These are phyloP conservation scores for Amaranthus palmeri DNA, from an alignment of 148 eudicot genomes.

Conservation along the genomic window DNA sequence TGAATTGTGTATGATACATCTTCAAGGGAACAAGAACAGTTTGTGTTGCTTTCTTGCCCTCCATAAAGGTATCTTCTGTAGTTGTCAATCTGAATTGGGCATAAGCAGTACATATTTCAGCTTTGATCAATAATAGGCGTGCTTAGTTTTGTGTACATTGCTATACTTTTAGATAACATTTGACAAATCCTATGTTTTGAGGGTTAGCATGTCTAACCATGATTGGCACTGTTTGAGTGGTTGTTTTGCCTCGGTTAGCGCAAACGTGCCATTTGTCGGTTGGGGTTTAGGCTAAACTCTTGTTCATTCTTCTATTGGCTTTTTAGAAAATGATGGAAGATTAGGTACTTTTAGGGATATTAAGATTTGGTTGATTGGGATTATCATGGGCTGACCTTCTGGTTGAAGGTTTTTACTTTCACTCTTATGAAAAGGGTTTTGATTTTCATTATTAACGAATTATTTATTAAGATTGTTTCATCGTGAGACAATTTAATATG, in stretches of 20 bases:
- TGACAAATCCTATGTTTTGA: neutral
- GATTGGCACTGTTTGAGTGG: constrained; percentile 3
- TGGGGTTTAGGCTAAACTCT: neutral
- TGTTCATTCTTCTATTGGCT: neutral
- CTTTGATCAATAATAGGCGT: constrained; percentile 12
- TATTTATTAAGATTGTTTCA: too few relatives aligned
- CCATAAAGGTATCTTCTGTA: too few relatives aligned
- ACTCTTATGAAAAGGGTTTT: too few relatives aligned
- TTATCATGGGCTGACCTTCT: too few relatives aligned
- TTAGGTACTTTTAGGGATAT: neutral
- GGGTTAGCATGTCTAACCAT: neutral
- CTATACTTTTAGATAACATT: constrained; percentile 12
- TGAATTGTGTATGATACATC: too few relatives aligned
- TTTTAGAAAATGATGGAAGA: neutral
- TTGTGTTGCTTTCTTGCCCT: too few relatives aligned
- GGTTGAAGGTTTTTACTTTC: too few relatives aligned
- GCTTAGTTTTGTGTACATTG: constrained; percentile 2
- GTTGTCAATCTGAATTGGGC: too few relatives aligned
- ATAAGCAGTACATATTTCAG: neutral
- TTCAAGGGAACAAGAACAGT: neutral
- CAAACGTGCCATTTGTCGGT: neutral
- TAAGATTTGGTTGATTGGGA: neutral
- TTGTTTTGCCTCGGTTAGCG: constrained; percentile 15
- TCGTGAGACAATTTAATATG: too few relatives aligned
- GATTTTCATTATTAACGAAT: too few relatives aligned